phyloP scores from a whole-genome alignment of 345 rosid species.

The Hibiscus mutabilis region DNA sequence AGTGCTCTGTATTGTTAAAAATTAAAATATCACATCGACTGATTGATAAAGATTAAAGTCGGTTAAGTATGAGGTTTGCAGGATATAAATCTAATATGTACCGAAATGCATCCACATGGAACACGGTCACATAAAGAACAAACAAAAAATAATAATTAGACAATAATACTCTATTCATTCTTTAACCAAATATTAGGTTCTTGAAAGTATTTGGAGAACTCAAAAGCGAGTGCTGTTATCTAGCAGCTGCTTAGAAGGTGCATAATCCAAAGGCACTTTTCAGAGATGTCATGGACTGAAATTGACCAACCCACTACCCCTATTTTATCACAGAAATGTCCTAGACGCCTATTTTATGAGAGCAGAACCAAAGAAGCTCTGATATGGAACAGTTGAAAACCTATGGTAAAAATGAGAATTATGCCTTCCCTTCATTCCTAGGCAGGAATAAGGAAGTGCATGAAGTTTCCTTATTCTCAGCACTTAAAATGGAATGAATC shows the following conservation, averaged over 20 bases:
- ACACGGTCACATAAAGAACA: background rate
- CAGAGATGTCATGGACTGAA: background rate
- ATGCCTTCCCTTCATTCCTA: background rate
- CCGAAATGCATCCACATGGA: background rate
- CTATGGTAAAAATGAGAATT: background rate
- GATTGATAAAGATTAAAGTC: background rate
- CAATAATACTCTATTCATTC: background rate
- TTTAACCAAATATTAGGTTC: background rate
- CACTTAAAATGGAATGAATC: background rate
- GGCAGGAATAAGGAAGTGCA: background rate
- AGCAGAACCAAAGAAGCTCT: background rate
- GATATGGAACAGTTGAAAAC: background rate
- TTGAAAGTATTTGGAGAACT: background rate
- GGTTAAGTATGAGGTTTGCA: background rate
- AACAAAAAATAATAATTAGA: background rate
- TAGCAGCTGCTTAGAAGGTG: background rate
- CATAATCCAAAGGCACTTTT: background rate
- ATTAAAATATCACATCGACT: background rate
- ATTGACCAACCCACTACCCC: background rate
- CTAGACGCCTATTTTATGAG: background rate
- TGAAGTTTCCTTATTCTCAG: background rate
- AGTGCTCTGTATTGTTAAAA: background rate
- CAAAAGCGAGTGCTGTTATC: background rate
- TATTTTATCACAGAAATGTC: background rate
- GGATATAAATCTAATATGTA: too few relatives aligned